Conservation (phyloP, 176 grass and related monocot genomes). For the Neostapfia colusana region DNA sequence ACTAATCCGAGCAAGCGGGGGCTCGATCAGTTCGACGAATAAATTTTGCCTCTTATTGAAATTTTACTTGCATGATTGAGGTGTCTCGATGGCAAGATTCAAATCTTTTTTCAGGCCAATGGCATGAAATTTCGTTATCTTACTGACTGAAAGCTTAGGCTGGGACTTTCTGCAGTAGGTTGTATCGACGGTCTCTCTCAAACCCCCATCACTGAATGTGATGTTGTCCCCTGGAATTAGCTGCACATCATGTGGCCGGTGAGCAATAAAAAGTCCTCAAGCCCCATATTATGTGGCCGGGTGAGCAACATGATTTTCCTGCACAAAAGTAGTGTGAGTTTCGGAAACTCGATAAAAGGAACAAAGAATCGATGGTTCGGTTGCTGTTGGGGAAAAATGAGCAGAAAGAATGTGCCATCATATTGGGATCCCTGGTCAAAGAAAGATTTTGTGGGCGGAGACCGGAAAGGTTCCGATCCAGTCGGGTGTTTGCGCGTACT, state of each 20-base stretch:
- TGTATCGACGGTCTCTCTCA: slow-evolving; percentile 37
- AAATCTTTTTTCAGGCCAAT: slow-evolving; percentile 28
- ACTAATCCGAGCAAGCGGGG: neutral
- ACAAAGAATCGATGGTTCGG: neutral
- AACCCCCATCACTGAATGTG: slow-evolving; percentile 37
- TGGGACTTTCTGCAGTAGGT: slow-evolving; percentile 20
- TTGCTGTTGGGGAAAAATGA: neutral
- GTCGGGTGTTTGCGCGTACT: slow-evolving; percentile 6
- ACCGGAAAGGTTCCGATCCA: neutral
- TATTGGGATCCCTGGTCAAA: slow-evolving; percentile 20
- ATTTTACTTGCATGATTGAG: slow-evolving; percentile 35
- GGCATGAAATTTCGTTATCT: slow-evolving; percentile 1
- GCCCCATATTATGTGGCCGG: slow-evolving; percentile 5
- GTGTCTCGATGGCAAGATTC: slow-evolving; percentile 19
- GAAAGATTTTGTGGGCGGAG: slow-evolving; percentile 24
- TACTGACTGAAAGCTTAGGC: slow-evolving; percentile 37
- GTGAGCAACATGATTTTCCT: slow-evolving; percentile 12
- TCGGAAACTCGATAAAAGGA: neutral
- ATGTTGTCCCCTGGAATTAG: slow-evolving; percentile 37
- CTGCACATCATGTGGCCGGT: neutral
- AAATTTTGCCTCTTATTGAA: slow-evolving; percentile 11
- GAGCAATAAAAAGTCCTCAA: neutral
- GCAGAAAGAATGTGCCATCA: neutral
- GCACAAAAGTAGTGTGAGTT: neutral
- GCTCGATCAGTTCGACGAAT: no score